phyloP scores from a whole-genome alignment of 139 green algal genomes.

The Chlamydomonas applanata region DNA sequence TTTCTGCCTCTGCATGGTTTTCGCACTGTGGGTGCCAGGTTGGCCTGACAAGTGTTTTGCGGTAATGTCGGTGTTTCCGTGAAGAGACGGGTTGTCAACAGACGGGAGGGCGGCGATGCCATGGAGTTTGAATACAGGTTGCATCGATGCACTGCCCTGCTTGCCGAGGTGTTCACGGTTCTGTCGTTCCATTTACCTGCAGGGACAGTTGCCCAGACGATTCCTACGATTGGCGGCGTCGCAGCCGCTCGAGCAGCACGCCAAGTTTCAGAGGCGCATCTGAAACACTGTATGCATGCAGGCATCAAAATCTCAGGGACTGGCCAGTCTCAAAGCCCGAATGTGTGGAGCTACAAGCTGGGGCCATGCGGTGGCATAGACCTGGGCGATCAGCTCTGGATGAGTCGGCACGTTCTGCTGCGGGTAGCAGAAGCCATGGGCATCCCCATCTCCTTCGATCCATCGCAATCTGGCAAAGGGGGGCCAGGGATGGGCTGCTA shows the following conservation, averaged over 20 bases:
- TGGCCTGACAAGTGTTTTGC: too few relatives aligned
- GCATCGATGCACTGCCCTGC: too few relatives aligned
- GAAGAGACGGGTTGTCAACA: too few relatives aligned
- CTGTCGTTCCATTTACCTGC: too few relatives aligned
- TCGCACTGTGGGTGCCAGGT: too few relatives aligned
- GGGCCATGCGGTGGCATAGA: constrained; percentile 68
- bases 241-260: not conserved
- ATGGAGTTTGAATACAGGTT: too few relatives aligned
- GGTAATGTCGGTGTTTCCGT: too few relatives aligned
- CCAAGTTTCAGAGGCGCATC: not conserved
- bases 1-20: too few relatives aligned
- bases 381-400: constrained; percentile 70
- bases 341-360: constrained; percentile 56
- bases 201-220: too few relatives aligned
- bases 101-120: too few relatives aligned
- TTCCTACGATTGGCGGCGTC: too few relatives aligned
- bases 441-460: constrained; percentile 60
- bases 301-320: constrained; percentile 32
- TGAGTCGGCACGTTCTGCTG: constrained; percentile 69
- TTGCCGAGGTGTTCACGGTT: too few relatives aligned
- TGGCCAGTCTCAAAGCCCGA: not conserved
- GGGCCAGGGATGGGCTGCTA: constrained; percentile 54
- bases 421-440: constrained; percentile 52
- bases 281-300: constrained; percentile 20
- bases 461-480: constrained; percentile 51